Evolutionary conservation across 257 asterid species (phyloP), one percentile per base, ranked within the genome.

Genomic region (Solanum sejunctum): DNA sequence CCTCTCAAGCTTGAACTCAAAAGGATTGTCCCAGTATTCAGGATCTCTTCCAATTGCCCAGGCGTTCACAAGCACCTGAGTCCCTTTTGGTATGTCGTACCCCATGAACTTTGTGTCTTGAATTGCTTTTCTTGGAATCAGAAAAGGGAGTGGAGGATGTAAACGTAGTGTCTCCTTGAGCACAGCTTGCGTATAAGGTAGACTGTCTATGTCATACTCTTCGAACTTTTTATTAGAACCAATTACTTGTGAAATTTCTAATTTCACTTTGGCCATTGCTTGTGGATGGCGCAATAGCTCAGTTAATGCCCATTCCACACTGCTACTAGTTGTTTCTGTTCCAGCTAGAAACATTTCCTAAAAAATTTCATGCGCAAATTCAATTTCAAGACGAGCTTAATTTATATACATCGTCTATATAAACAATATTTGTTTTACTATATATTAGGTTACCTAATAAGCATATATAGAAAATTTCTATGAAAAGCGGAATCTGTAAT

Each of bases 111-210:
- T 71, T 0, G 89, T 85, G 61, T 90, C 91, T 4, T 81, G 81
- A 16, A 83, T 17, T 4, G 91, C 90, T 2, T 87, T 90, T 43
- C 93, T 86, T 7, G 93, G 93, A 67, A 91, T 11, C 17, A 90
- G 80, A 72, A 91, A 86, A 15, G 93, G 92, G 28, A 89, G 43
- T 2, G 93, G 93, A 1, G 94, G 93, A 70, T 90, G 93, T 49
- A 91, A 67, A 9, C 93, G 88, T 13, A 90, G 88, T 0, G 93
- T 87, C 84, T 93, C 98, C 21, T 94, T 94, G 13, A 90, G 41
- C 45, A 91, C 91, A 0, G 94, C 92, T 70, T 89, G 90, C 41
- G 90, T 41, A 77, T 91, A 91, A 8, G 90, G 89, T 20, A 90
- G 87, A 17, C 64, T 66, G 2, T 89, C 90, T 2, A 90, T 77